Evolutionary conservation across 257 asterid species (phyloP).

Genomic region (Henckelia pumila): DNA sequence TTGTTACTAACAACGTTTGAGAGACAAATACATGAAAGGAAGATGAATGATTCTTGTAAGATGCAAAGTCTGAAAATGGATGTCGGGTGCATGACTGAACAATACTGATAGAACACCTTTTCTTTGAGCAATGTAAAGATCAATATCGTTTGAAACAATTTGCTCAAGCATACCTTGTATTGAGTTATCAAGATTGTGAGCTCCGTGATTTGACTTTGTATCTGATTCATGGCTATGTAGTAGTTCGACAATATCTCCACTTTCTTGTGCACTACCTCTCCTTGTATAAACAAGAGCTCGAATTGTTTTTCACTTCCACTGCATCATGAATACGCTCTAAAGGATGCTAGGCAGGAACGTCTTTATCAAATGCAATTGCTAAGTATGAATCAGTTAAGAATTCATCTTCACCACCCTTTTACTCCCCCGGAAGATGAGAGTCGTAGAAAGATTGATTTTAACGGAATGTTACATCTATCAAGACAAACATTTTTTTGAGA

Average conservation of each 20-base stretch:
- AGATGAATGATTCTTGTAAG: neutral
- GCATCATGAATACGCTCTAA: no score
- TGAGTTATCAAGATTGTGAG: neutral
- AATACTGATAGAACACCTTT: no score
- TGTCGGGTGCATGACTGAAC: neutral
- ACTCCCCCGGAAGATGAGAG: neutral
- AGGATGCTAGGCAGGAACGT: no score
- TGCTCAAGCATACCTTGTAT: no score
- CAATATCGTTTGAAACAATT: no score
- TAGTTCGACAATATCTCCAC: neutral
- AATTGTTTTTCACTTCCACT: no score
- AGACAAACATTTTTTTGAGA: neutral
- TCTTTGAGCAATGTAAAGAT: neutral
- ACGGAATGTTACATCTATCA: neutral
- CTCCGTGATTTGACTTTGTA: fast-evolving
- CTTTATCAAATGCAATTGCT: no score
- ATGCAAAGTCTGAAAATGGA: neutral
- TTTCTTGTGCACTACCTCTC: neutral
- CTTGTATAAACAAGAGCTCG: neutral
- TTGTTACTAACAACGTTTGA: neutral
- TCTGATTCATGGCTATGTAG: no score
- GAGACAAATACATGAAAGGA: neutral
- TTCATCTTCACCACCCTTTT: neutral
- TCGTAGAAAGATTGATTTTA: neutral
- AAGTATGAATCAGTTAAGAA: no score